Evolutionary conservation across 495 filamentous ascomycete genomes (phyloP), one percentile per base, ranked within the genome.

Genomic region (Acidiella bohemica): DNA sequence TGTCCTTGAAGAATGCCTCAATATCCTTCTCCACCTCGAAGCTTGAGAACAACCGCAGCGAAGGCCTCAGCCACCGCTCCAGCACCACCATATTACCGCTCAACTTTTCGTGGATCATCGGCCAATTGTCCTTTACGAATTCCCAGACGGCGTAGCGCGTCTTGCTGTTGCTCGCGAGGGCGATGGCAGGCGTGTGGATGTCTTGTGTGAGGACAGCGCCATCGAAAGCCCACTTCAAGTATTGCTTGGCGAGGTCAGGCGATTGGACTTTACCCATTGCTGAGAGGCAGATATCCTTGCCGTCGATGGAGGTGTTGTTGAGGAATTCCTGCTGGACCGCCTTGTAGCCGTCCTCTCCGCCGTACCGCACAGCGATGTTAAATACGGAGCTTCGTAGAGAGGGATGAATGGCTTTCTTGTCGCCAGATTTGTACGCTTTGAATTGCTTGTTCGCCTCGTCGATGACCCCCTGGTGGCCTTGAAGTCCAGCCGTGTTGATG

Each of bases 41-140:
- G 49, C 79, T 76, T 0, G 79, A 69, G 56, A 93, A 95, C 54
- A 81, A 81, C 34, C 71, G 68, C 44, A 97, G 65, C 16, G 73
- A 75, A 49, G 78, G 67, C 46, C 80, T 76, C 48, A 97, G 55
- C 60, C 93, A 90, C 16, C 86, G 75, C 61, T 95, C 87, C 36
- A 93, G 64, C 18, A 94, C 74, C 21, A 94, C 78, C 44, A 82
- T 78, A 61, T 92, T 94, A 1, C 71, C 66, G 44, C 80, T 74
- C 34, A 95, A 66, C 51, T 75, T 78, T 35, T 67, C 61, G 25
- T 72, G 66, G 13, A 93, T 67, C 28, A 62, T 60, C 8, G 65
- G 62, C 81, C 87, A 97, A 61, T 93, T 73, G 5, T 73, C 66
- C 51, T 81, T 80, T 43, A 93, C 69, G 58, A 81, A 93, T 29